Percentiles rank a stretch among this genome's conserved stretches.
These are phyloP conservation scores for Penicillium sp. DNA, from an alignment of 2,329 filamentous ascomycete genomes.

Conservation along the genomic window DNA sequence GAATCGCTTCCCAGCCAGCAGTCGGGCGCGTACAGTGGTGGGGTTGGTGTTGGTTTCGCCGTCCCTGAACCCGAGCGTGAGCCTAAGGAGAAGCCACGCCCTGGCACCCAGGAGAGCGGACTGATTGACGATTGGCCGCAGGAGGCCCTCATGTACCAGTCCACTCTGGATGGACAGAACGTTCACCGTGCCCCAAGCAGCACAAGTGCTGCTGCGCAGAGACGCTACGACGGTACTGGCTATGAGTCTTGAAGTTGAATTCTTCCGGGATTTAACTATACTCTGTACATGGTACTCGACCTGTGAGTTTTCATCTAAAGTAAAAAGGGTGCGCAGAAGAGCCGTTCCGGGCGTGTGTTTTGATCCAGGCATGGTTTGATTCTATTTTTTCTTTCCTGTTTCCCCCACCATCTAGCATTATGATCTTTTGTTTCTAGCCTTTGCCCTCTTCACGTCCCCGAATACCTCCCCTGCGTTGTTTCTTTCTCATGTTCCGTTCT, in stretches of 20 bases:
- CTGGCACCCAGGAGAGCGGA: constrained; percentile 25
- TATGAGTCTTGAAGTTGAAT: neutral
- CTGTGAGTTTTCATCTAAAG: no score
- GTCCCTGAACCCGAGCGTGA: no score
- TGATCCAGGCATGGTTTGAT: no score
- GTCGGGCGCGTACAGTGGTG: constrained; percentile 19
- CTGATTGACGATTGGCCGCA: constrained; percentile 39
- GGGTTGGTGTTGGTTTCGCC: no score
- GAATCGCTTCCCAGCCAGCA: constrained; percentile 36
- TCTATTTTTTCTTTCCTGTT: neutral
- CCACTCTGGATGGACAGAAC: constrained; percentile 22
- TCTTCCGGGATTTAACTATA: neutral
- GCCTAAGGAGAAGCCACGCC: constrained; percentile 16
- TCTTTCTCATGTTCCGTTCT: neutral
- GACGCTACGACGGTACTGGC: constrained; percentile 31
- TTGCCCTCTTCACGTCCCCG: constrained; percentile 1
- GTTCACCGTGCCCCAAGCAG: constrained; percentile 20
- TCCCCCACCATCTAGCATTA: neutral
- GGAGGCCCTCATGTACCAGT: constrained; percentile 43
- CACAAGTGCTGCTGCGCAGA: constrained; percentile 24
- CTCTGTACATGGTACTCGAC: constrained; percentile 13
- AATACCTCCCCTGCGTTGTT: constrained; percentile 5
- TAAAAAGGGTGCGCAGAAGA: no score
- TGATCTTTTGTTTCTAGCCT: neutral
- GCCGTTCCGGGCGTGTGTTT: no score